A percentile compares a stretch with the other conserved stretches of the same genome.
These are phyloP conservation scores for Jamesozyma jinghongensis DNA, from an alignment of 805 yeast species.

Conservation along the genomic window DNA sequence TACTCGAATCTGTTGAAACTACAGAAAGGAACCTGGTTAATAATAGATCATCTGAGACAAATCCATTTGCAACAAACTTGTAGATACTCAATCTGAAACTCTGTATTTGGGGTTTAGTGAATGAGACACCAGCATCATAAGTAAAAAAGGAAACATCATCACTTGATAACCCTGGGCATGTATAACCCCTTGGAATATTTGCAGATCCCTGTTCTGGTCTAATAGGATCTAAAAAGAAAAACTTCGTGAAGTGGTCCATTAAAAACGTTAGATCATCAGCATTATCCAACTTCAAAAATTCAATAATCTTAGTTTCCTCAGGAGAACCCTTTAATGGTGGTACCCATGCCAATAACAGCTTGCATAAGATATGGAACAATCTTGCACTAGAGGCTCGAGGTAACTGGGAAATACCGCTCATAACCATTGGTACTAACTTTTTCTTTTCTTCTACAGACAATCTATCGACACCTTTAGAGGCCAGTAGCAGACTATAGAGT, in stretches of 20 bases:
- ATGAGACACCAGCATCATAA: conserved; percentile 55
- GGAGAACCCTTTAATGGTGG: conserved; percentile 40
- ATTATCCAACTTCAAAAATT: conserved; percentile 31
- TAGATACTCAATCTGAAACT: conserved; percentile 35
- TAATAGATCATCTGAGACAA: conserved; percentile 33
- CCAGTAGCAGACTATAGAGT: conserved; percentile 54
- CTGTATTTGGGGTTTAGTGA: conserved; percentile 40
- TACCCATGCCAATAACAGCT: conserved; percentile 41
- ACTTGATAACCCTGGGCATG: conserved; percentile 56
- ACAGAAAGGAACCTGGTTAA: conserved; percentile 45
- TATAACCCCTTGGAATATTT: conserved; percentile 35
- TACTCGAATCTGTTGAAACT: conserved; percentile 53
- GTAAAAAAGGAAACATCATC: conserved; percentile 55
- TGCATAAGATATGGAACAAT: conserved; percentile 51
- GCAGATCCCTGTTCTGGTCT: conserved; percentile 27
- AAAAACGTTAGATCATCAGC: conserved; percentile 39
- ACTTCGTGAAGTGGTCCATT: conserved; percentile 40
- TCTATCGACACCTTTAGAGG: conserved; percentile 60
- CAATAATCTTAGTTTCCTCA: conserved; percentile 33
- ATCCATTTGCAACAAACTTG: conserved; percentile 25
- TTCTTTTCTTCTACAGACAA: conserved; percentile 32
- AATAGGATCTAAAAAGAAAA: conserved; percentile 49
- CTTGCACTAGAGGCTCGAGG: conserved; percentile 41
- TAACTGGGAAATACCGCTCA: conserved; percentile 38
- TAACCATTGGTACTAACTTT: conserved; percentile 38